phyloP scores from a whole-genome alignment of 345 rosid species.

The Anacardium occidentale region DNA sequence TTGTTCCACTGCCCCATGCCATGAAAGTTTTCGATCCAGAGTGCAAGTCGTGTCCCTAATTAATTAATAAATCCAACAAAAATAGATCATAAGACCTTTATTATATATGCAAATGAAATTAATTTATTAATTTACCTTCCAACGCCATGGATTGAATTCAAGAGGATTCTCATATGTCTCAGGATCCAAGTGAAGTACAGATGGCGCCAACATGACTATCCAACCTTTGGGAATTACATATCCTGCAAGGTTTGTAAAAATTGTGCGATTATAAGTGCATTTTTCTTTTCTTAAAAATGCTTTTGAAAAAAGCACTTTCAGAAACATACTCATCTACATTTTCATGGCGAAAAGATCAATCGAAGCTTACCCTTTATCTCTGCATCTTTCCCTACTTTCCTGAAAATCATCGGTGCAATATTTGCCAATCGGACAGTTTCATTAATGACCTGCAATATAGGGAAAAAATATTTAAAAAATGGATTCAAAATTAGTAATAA shows the following conservation, averaged over 20 bases:
- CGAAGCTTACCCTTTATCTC: conserved; percentile 29
- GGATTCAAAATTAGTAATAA: neutral
- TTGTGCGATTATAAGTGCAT: no score
- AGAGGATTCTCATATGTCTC: conserved; percentile 34
- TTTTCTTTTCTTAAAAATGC: no score
- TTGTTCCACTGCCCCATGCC: conserved; percentile 50
- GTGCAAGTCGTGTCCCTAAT: conserved; percentile 28
- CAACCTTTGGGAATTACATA: conserved; percentile 48
- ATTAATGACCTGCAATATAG: conserved; percentile 35
- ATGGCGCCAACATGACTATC: conserved; percentile 32
- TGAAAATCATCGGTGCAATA: conserved; percentile 32
- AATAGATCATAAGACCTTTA: neutral
- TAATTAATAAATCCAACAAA: neutral
- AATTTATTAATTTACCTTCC: conserved; percentile 33
- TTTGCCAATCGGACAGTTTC: conserved; percentile 45
- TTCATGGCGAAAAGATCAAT: no score
- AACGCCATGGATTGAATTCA: conserved; percentile 51
- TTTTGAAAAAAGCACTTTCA: no score
- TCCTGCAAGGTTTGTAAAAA: conserved; percentile 24
- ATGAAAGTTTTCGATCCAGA: conserved; percentile 42
- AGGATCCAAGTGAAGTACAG: conserved; percentile 31
- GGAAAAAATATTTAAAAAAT: no score
- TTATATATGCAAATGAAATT: no score
- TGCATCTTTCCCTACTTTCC: conserved; percentile 38
- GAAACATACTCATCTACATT: no score